Evolutionary conservation across 73 alveolate species (phyloP), one percentile per base, ranked within the genome.

Genomic region (Paramecium caudatum): DNA sequence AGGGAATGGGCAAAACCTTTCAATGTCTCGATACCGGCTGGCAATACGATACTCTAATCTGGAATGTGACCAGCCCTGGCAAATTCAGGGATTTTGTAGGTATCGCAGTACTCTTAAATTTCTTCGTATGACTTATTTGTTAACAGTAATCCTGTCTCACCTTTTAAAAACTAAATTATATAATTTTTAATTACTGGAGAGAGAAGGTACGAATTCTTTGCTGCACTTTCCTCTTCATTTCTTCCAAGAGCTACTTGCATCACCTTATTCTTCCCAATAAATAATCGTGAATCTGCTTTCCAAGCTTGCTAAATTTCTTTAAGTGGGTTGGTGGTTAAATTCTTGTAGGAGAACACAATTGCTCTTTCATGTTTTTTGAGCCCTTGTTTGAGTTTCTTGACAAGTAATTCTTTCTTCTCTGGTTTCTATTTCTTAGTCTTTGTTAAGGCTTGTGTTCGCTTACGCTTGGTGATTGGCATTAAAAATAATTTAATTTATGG

Each of bases 11-110:
- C 87, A 41, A 86, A 86, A 1, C 39, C n/a, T 19, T 61, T 21
- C 37, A 86, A 43, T 23, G 84, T 50, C 10, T 86, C 93, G 27
- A 70, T 41, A 1, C 84, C 93, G n/a, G 32, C 47, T 63, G 61
- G 16, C 43, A 86, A 78, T 6, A 86, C 48, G 2, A 86, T 63
- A 37, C 78, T 86, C 65, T 86, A 34, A 8, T 37, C 34, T 21
- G 93, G 21, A 34, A 86, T 65, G 46, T 34, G 87, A 5, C 93
- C 93, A 23, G 93, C 90, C 48, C 68, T 61, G 4, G 93, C 93
- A 39, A 39, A 86, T 61, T 86, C 93, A 43, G 68, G 80, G 23
- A 55, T 36, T 13, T 46, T 15, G 9, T 41, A 86, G 8, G 87
- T 19, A 41, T 61, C 88, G 4, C 63, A 86, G 41, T 41, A 86